Conservation (phyloP, 768 basidiomycete genomes). For the Strobilomyces confusus region DNA sequence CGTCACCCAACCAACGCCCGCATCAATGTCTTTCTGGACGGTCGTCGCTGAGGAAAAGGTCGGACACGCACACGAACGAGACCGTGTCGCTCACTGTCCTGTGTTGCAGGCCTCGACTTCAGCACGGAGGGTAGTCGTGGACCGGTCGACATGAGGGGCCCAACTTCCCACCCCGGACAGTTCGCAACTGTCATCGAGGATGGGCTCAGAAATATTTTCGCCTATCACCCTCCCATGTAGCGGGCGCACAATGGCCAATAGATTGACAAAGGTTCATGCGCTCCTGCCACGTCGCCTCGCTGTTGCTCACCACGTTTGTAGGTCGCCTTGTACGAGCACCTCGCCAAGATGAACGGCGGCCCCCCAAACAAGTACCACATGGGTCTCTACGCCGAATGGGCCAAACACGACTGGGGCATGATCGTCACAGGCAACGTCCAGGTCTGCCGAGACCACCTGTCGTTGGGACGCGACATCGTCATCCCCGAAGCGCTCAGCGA, state of each 20-base stretch:
- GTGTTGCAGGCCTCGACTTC: constrained; percentile 30
- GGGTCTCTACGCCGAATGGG: constrained; percentile 72
- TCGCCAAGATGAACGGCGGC: constrained; percentile 62
- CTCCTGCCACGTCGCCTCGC: background rate
- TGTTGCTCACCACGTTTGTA: constrained; percentile 29
- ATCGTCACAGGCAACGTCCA: constrained; percentile 83
- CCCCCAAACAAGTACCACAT: constrained; percentile 65
- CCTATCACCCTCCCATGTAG: constrained; percentile 32
- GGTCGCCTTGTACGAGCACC: constrained; percentile 91
- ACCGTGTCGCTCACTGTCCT: constrained; percentile 25
- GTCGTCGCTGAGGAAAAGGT: constrained; percentile 40
- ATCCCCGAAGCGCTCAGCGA: constrained; percentile 45
- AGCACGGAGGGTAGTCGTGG: constrained; percentile 33
- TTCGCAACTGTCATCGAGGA: too few species aligned
- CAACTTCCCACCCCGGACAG: too few species aligned
- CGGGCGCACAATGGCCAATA: constrained; percentile 39
- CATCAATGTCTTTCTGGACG: constrained; percentile 48
- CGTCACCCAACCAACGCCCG: constrained; percentile 57
- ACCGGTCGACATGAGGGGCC: constrained; percentile 22
- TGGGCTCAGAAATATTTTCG: constrained; percentile 21
- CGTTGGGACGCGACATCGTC: constrained; percentile 70
- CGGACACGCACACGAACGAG: background rate
- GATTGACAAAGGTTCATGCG: constrained; percentile 49
- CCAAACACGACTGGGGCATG: constrained; percentile 78
- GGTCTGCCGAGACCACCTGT: constrained; percentile 58